Percentiles rank a stretch among this genome's conserved stretches.
These are phyloP conservation scores for Pestalotiopsis fici DNA, from an alignment of 2,329 filamentous ascomycete species.

Conservation along the genomic window DNA sequence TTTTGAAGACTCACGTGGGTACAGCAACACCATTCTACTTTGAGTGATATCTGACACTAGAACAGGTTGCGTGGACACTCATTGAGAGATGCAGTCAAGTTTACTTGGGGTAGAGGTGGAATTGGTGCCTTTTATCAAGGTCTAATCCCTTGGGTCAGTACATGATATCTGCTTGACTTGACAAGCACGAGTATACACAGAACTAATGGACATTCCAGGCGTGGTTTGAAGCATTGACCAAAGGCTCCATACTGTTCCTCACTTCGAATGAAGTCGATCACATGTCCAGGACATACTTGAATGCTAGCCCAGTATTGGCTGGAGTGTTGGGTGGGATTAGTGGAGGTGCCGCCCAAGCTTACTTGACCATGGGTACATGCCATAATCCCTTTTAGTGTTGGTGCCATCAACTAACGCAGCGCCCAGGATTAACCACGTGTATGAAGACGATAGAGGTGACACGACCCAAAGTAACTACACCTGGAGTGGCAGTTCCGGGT, in stretches of 20 bases:
- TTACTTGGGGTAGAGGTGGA: not conserved
- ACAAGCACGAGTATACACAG: not conserved
- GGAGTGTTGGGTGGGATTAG: constrained; percentile 91
- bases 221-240: constrained; percentile 99
- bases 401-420: not conserved
- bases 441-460: constrained; percentile 99
- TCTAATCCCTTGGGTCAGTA: not conserved
- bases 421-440: constrained; percentile 61
- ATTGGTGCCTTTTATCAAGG: not conserved
- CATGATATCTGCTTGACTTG: not conserved
- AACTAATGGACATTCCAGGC: constrained; percentile 48
- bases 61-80: not conserved
- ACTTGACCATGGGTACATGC: constrained; percentile 99
- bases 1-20: not conserved
- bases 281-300: constrained; percentile 82
- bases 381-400: not conserved
- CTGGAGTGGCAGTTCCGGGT: constrained; percentile 56
- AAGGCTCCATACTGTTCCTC: constrained; percentile 98
- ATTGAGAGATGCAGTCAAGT: not conserved
- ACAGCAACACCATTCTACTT: not conserved
- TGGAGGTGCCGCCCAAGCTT: constrained; percentile 95
- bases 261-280: constrained; percentile 98
- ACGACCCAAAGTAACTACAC: constrained; percentile 88
- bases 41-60: not conserved
- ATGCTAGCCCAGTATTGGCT: constrained; percentile 72